Conservation (phyloP, 495 filamentous ascomycete species). For the Apodospora peruviana region DNA sequence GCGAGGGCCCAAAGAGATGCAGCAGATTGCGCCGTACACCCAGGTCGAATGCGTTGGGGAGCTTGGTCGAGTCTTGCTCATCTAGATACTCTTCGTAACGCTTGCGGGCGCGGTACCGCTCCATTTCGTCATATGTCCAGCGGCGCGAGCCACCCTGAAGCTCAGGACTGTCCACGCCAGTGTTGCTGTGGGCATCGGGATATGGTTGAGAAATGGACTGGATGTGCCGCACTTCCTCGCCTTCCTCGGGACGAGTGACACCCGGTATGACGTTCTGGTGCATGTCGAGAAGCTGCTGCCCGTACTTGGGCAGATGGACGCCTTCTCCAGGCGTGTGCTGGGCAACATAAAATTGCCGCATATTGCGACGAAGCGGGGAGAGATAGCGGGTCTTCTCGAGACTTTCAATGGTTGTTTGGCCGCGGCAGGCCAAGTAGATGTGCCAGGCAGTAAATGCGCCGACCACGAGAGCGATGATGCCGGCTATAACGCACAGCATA, state of each 20-base stretch:
- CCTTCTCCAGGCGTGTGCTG: conserved; percentile 42
- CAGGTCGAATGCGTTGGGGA: conserved; percentile 90
- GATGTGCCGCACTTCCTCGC: conserved; percentile 48
- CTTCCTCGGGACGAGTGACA: conserved; percentile 73
- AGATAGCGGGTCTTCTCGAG: conserved; percentile 92
- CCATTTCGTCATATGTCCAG: conserved; percentile 60
- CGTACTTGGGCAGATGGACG: conserved; percentile 56
- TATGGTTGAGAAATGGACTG: too few species aligned
- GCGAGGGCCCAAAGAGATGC: conserved; percentile 71
- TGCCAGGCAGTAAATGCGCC: conserved; percentile 92
- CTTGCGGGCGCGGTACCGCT: conserved; percentile 60
- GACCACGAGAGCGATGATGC: conserved; percentile 86
- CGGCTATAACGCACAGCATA: conserved; percentile 74
- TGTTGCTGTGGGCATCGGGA: neutral
- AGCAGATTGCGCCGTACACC: conserved; percentile 73
- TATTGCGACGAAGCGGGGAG: conserved; percentile 62
- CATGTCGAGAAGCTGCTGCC: conserved; percentile 70
- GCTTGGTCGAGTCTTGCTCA: conserved; percentile 75
- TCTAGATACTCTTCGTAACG: conserved; percentile 86
- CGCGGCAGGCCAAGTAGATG: conserved; percentile 68
- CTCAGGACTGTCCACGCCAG: conserved; percentile 33
- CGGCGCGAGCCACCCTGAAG: conserved; percentile 46
- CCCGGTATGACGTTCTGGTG: conserved; percentile 81
- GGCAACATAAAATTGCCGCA: conserved; percentile 57
- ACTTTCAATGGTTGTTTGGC: conserved; percentile 90